Evolutionary conservation across 768 basidiomycete genomes (phyloP).

Genomic region (Russula virescens): DNA sequence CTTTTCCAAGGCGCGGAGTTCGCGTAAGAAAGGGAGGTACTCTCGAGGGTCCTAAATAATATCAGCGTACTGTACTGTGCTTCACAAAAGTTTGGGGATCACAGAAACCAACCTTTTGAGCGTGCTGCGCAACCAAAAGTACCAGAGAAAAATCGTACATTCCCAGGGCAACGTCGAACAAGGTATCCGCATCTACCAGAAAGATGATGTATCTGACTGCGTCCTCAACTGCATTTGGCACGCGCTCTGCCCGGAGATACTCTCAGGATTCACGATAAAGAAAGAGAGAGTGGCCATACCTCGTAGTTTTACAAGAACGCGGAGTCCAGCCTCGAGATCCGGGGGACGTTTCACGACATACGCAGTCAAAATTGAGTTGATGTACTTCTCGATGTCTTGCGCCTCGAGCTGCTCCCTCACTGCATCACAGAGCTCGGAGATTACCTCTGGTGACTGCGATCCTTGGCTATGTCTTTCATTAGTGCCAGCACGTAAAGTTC

Average conservation of each 20-base stretch:
- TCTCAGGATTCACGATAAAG: neutral
- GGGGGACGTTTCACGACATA: slow-evolving; percentile 89
- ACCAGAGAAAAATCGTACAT: slow-evolving; percentile 99
- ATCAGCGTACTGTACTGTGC: slow-evolving; percentile 5
- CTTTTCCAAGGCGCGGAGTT: slow-evolving; percentile 72
- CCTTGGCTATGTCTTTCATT: slow-evolving; percentile 46
- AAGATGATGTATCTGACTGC: slow-evolving; percentile 99
- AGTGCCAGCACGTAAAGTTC: neutral
- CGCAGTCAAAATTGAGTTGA: slow-evolving; percentile 88
- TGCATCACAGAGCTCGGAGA: slow-evolving; percentile 69
- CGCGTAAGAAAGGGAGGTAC: slow-evolving; percentile 93
- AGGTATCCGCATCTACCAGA: slow-evolving; percentile 83
- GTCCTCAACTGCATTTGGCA: slow-evolving; percentile 82
- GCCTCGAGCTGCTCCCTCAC: slow-evolving; percentile 67
- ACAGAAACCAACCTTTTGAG: slow-evolving; percentile 73
- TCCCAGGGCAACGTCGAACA: slow-evolving; percentile 93
- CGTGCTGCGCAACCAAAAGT: slow-evolving; percentile 92
- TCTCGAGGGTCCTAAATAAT: slow-evolving; percentile 83
- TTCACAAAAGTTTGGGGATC: neutral
- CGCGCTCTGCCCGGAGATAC: slow-evolving; percentile 37
- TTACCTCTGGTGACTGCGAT: slow-evolving; percentile 47
- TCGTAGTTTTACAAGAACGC: slow-evolving; percentile 68
- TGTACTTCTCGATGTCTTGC: slow-evolving; percentile 68
- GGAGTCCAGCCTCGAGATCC: slow-evolving; percentile 81
- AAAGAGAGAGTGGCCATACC: slow-evolving; percentile 40